Base-by-base conservation (phyloP, 495 filamentous ascomycete genomes). In the Elasticomyces elasticus region DNA sequence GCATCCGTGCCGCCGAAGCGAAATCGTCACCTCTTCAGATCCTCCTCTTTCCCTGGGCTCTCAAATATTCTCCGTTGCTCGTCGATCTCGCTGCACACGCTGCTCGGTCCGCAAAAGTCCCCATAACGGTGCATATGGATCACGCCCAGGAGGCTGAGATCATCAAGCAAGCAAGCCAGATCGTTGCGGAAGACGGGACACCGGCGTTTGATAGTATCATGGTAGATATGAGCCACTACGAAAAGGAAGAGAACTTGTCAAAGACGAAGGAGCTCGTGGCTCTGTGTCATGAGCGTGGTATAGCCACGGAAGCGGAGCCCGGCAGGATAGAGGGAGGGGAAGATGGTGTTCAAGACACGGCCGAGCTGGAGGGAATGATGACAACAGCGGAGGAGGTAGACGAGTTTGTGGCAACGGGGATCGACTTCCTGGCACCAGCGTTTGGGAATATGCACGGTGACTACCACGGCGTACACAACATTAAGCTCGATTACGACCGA, bases 381-480 rank as follows among this genome's bases (percentile, higher is more conserved):
- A 94, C 87, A 17, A 89, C 81, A 0, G 79, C 84, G 0, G 84
- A 86, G 65, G 79, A 90, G 67, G 85, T 83, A 35, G 69, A 78
- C 63, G 79, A 85, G 67, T 91, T 91, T 66, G 83, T 87, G 0
- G 76, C 72, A 10, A 87, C 84, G 25, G 87, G 87, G 0, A 88
- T 90, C 56, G 84, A 89, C 66, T 87, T 84, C 79, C 67, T 91
- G n/a, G 87, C 86, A 12, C 87, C 87, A 0, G 85, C 86, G 11
- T 91, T 94, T 68, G 87, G 86, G 2, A 91, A 91, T 65, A 83
- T 94, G 37, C 86, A 91, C 71, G 87, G 87, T 5, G 84, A 89
- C 65, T 89, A 84, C 68, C 80, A 84, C 24, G 71, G 48, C 15
- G 17, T 49, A 19, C 19, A 31, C 57, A 68, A 64, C 6, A 86